Evolutionary conservation across 2,329 filamentous ascomycete genomes (phyloP).

Genomic region (Tolypocladium sp.): DNA sequence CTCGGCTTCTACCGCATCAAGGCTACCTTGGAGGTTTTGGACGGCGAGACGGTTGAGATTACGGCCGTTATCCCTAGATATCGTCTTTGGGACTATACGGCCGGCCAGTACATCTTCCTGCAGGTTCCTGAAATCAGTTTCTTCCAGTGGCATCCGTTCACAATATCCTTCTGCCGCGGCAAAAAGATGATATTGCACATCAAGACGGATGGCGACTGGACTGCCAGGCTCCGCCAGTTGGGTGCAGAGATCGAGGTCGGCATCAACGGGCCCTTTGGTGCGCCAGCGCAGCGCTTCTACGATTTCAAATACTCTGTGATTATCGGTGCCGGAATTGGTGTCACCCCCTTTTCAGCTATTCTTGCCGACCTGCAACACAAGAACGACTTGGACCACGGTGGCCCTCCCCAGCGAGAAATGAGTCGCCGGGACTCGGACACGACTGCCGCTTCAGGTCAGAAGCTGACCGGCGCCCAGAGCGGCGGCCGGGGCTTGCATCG

Average conservation of each 20-base stretch:
- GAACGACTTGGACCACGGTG: constrained; percentile 26
- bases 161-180: constrained; percentile 44
- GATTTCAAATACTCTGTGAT: constrained; percentile 48
- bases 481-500: background rate
- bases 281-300: constrained; percentile 48
- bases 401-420: constrained; percentile 7
- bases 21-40: constrained; percentile 38
- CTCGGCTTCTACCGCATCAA: constrained; percentile 38
- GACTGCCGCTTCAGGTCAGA: background rate
- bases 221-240: constrained; percentile 32
- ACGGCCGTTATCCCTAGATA: constrained; percentile 36
- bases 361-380: constrained; percentile 43
- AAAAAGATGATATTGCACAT: constrained; percentile 46
- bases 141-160: constrained; percentile 53
- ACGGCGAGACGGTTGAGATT: constrained; percentile 43
- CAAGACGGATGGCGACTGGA: constrained; percentile 51
- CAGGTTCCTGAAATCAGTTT: constrained; percentile 42
- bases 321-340: constrained; percentile 47
- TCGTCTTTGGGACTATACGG: constrained; percentile 41
- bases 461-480: background rate
- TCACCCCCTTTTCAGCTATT: constrained; percentile 49
- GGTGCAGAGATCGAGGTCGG: constrained; percentile 37
- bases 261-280: constrained; percentile 48
- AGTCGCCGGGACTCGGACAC: background rate
- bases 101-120: constrained; percentile 49